Percentiles rank a stretch among this genome's conserved stretches.
These are phyloP conservation scores for Diaporthe helianthi DNA, from an alignment of 2,329 filamentous ascomycete genomes.

Conservation along the genomic window DNA sequence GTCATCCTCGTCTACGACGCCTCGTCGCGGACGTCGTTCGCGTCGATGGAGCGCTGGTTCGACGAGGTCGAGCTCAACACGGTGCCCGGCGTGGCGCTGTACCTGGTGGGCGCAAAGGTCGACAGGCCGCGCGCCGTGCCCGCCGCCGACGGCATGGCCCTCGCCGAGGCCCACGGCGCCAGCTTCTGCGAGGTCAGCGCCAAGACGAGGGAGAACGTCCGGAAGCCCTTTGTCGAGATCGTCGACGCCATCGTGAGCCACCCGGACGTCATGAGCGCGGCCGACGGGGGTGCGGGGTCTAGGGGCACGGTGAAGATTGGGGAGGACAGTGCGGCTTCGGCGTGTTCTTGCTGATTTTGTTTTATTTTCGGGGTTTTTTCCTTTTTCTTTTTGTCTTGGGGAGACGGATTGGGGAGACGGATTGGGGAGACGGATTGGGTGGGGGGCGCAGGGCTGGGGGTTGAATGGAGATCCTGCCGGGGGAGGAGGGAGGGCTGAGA, in stretches of 20 bases:
- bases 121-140: slow-evolving; percentile 58
- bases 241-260: slow-evolving; percentile 57
- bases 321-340: slow-evolving; percentile 21
- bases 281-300: slow-evolving; percentile 37
- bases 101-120: slow-evolving; percentile 60
- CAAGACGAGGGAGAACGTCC: slow-evolving; percentile 59
- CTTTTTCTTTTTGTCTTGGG: too few species aligned
- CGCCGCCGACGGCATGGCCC: slow-evolving; percentile 53
- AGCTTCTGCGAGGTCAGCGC: slow-evolving; percentile 62
- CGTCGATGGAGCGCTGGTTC: slow-evolving; percentile 61
- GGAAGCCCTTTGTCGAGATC: slow-evolving; percentile 58
- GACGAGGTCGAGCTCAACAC: slow-evolving; percentile 60
- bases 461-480: too few species aligned
- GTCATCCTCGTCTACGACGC: slow-evolving; percentile 59
- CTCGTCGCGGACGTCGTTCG: slow-evolving; percentile 56
- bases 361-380: too few species aligned
- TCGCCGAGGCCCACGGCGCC: slow-evolving; percentile 54
- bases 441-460: too few species aligned
- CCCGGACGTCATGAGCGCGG: slow-evolving; percentile 49
- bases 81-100: slow-evolving; percentile 55
- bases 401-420: too few species aligned
- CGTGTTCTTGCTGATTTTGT: slow-evolving; percentile 41
- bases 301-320: slow-evolving; percentile 42
- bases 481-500: neutral
- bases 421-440: too few species aligned